Conservation (phyloP, 2,329 filamentous ascomycete genomes). For the Colletotrichum sublineola region DNA sequence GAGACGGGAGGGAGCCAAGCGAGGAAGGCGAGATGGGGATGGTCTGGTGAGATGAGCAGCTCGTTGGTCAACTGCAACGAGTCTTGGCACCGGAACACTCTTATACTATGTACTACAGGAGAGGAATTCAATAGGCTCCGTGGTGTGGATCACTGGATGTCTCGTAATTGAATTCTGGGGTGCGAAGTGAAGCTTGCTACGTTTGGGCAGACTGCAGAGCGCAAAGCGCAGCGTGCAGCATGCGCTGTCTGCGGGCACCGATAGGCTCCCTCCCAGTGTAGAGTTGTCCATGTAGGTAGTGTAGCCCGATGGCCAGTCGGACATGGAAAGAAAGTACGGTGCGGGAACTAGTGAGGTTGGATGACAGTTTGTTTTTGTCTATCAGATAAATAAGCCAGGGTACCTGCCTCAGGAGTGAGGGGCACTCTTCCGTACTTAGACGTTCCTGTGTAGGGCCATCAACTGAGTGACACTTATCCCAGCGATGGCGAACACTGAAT, state of each 20-base stretch:
- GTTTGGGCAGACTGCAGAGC: not conserved
- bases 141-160: slow-evolving; percentile 18
- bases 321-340: slow-evolving; percentile 4
- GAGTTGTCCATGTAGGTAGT: slow-evolving; percentile 1
- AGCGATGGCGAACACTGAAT: not conserved
- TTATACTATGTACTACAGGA: slow-evolving; percentile 29
- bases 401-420: slow-evolving; percentile 18
- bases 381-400: not conserved
- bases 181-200: slow-evolving; percentile 12
- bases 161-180: slow-evolving; percentile 21
- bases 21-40: slow-evolving; percentile 28
- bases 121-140: slow-evolving; percentile 3
- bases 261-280: slow-evolving; percentile 40
- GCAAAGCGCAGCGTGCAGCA: not conserved
- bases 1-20: slow-evolving; percentile 29
- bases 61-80: slow-evolving; percentile 27
- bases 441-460: not conserved
- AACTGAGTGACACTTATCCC: not conserved
- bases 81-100: slow-evolving; percentile 15
- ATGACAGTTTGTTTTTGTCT: not conserved
- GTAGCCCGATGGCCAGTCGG: slow-evolving; percentile 1
- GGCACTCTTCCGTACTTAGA: not conserved
- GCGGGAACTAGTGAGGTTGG: slow-evolving; percentile 13
- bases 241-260: slow-evolving; percentile 9
- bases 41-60: slow-evolving; percentile 34